Evolutionary conservation across 2,329 filamentous ascomycete species (phyloP).

Genomic region (Cadophora gregata): DNA sequence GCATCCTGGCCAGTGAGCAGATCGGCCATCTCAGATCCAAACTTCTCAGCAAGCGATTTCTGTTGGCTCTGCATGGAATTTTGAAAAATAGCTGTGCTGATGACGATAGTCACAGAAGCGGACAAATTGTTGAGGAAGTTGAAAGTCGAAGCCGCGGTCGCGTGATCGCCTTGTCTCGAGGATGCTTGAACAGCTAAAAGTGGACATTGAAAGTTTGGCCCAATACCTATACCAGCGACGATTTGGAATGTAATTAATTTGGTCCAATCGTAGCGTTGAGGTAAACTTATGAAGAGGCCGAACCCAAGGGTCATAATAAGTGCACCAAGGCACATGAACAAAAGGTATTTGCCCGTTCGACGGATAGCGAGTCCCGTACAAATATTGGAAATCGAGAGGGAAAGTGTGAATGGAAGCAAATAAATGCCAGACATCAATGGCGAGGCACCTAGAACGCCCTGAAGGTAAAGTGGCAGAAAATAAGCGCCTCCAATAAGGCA

Average conservation of each 20-base stretch:
- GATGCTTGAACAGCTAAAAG: conserved; percentile 61
- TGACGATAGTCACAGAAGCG: conserved; percentile 51
- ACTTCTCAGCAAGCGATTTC: conserved; percentile 18
- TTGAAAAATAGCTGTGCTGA: conserved; percentile 55
- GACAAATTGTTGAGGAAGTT: conserved; percentile 53
- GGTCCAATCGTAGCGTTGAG: conserved; percentile 45
- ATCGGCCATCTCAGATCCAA: conserved; percentile 40
- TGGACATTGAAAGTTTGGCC: conserved; percentile 59
- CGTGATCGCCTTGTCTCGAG: conserved; percentile 48
- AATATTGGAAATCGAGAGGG: conserved; percentile 68
- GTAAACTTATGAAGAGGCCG: conserved; percentile 54
- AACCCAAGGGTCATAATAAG: conserved; percentile 51
- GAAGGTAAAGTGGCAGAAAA: conserved; percentile 71
- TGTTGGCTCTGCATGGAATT: conserved; percentile 46
- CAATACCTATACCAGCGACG: conserved; percentile 56
- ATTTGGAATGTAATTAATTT: conserved; percentile 56
- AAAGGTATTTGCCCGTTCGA: conserved; percentile 54
- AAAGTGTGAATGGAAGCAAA: conserved; percentile 70
- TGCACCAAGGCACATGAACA: conserved; percentile 52
- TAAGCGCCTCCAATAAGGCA: conserved; percentile 54
- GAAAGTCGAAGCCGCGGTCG: conserved; percentile 58
- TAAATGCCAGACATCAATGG: conserved; percentile 78
- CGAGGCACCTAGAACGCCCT: conserved; percentile 71
- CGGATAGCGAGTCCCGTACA: conserved; percentile 61
- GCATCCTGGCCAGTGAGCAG: conserved; percentile 42